Base-by-base conservation (phyloP, 495 filamentous ascomycete species). In the Penicillium pulvis region DNA sequence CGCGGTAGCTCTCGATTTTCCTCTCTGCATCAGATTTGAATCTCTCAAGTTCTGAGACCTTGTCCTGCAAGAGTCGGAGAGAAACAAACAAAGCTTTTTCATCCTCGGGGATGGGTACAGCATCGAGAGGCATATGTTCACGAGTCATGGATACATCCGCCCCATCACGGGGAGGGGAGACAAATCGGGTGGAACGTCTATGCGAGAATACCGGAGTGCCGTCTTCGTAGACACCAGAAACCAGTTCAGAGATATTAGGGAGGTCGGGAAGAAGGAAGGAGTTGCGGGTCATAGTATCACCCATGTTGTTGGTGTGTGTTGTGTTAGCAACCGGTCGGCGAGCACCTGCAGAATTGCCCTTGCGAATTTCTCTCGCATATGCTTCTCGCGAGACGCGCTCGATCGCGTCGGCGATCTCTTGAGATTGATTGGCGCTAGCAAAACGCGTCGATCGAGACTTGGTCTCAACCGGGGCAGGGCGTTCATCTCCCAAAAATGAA, bases 41-140 rank as follows among this genome's bases (percentile, higher is more conserved):
- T 59, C 76, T 75, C 67, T 91, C 86, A 26, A 90, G 63, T 48
- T 81, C 75, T 0, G 79, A 73, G 19, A 90, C 83, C 63, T 87
- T 87, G 26, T 89, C 85, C 64, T 90, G 80, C 5, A 91, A 77
- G 4, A 88, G 73, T 53, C 85, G 79, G 44, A 91, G 75, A 6
- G 86, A 86, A n/a, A 87, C 80, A 59, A 87, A 83, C 45, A 90
- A 74, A 28, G 84, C 85, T 59, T 88, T 85, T 60, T 90, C 87
- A 53, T 91, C 87, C 31, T 83, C 79, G 11, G 87, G 86, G 45
- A 90, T 78, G 0, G 85, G 82, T n/a, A 89, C 76, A 20, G 84
- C 80, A 35, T 88, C 82, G 30, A 89, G 71, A n/a, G 75, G 77
- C 14, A 80, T 62, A 55, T 82, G 79, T 30, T 76, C 74, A 19